Percentiles rank a stretch among this genome's conserved stretches.
These are phyloP conservation scores for Claviceps sp. DNA, from an alignment of 2,329 filamentous ascomycete genomes.

Conservation along the genomic window DNA sequence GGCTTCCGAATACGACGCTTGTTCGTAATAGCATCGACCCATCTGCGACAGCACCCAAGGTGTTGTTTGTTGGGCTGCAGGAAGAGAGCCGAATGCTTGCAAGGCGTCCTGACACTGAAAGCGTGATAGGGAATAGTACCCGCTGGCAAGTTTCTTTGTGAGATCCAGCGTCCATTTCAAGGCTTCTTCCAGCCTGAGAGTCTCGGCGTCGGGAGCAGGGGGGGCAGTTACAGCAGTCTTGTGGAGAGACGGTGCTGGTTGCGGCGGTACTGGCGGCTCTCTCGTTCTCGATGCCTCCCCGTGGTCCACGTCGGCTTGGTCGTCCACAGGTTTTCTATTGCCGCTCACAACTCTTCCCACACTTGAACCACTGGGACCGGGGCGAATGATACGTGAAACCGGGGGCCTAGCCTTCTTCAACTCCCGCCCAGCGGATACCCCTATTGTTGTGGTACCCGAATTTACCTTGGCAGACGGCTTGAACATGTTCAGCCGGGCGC, in stretches of 20 bases:
- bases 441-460: constrained; percentile 41
- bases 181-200: constrained; percentile 58
- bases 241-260: constrained; percentile 24
- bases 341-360: constrained; percentile 83
- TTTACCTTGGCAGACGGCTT: constrained; percentile 57
- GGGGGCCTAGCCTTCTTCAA: constrained; percentile 74
- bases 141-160: constrained; percentile 67
- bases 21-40: constrained; percentile 83
- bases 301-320: constrained; percentile 55
- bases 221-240: no score
- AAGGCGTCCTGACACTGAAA: constrained; percentile 72
- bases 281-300: constrained; percentile 42
- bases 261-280: constrained; percentile 23
- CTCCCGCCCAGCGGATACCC: constrained; percentile 50
- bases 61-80: constrained; percentile 67
- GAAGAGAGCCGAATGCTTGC: constrained; percentile 57
- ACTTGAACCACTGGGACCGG: constrained; percentile 51
- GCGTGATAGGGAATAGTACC: constrained; percentile 63
- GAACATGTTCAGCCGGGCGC: constrained; percentile 56
- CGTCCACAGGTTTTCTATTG: constrained; percentile 63
- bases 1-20: constrained; percentile 71
- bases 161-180: constrained; percentile 66
- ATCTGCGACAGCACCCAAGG: constrained; percentile 89
- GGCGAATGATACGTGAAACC: constrained; percentile 50
- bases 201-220: constrained; percentile 33